Conservation (phyloP, 192 early-diverging fungal species). For the Paraglomus occultum region DNA sequence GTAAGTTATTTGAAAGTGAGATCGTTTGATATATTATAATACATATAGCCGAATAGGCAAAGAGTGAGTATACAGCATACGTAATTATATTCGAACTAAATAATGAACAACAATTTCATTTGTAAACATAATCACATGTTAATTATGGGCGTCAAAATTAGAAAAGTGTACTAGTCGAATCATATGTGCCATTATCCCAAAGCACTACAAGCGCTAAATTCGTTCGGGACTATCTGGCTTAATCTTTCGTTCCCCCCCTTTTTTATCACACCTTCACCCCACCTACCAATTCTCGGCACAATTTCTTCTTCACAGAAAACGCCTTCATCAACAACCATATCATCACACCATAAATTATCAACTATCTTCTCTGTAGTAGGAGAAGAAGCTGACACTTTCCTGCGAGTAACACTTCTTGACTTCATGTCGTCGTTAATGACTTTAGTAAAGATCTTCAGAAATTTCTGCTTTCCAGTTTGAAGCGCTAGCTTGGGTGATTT, state of each 20-base stretch:
- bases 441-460: conserved; percentile 25
- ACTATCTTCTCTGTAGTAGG: not conserved
- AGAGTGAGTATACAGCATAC: too few relatives aligned
- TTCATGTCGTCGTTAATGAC: conserved; percentile 25
- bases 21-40: not conserved
- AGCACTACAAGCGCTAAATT: too few relatives aligned
- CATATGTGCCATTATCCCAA: too few relatives aligned
- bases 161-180: too few relatives aligned
- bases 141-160: too few relatives aligned
- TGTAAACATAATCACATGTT: too few relatives aligned
- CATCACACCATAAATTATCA: not conserved
- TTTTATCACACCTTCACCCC: too few relatives aligned
- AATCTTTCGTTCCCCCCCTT: too few relatives aligned
- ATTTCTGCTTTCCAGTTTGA: conserved; percentile 12
- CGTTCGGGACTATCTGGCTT: too few relatives aligned
- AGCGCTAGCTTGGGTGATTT: conserved; percentile 20
- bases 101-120: too few relatives aligned
- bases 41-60: too few relatives aligned
- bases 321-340: conserved; percentile 25
- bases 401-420: conserved; percentile 7
- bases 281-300: conserved; percentile 9
- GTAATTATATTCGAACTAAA: too few relatives aligned
- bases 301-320: conserved; percentile 21
- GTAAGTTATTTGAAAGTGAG: not conserved
- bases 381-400: conserved; percentile 11